phyloP scores from a whole-genome alignment of 2,329 filamentous ascomycete species.

The Macrophomina phaseolina region DNA sequence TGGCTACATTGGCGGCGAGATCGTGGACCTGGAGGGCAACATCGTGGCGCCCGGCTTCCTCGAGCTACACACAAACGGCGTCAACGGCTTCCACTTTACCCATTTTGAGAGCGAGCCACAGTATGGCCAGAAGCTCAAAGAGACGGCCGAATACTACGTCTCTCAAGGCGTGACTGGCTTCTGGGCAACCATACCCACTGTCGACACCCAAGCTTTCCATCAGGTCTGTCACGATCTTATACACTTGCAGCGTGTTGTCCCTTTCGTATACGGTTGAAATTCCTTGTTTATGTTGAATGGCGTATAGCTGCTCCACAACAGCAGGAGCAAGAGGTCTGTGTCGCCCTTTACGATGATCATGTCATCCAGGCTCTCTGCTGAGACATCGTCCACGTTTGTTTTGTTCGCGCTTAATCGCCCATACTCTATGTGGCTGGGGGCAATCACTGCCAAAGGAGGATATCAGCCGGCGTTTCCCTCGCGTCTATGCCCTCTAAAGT shows the following conservation, averaged over 20 bases:
- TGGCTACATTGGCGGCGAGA: conserved; percentile 52
- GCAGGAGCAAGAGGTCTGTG: no score
- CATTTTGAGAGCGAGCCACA: conserved; percentile 50
- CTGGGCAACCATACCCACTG: conserved; percentile 61
- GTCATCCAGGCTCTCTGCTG: no score
- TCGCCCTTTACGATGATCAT: no score
- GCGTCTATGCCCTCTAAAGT: not conserved
- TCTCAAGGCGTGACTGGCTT: conserved; percentile 60
- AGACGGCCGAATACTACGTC: conserved; percentile 56
- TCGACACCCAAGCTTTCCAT: conserved; percentile 53
- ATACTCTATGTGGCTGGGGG: no score
- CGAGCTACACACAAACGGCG: conserved; percentile 62
- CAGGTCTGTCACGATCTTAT: conserved; percentile 40
- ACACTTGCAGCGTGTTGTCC: no score
- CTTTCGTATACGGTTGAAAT: not conserved
- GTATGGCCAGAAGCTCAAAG: conserved; percentile 53
- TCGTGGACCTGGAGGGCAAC: conserved; percentile 55
- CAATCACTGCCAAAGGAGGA: no score
- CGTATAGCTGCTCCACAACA: no score
- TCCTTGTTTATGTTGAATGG: no score
- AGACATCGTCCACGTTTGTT: no score
- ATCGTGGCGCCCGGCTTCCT: conserved; percentile 62
- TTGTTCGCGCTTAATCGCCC: no score
- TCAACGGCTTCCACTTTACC: conserved; percentile 61
- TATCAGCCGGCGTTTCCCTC: no score